A percentile compares a stretch with the other conserved stretches of the same genome.
Evolutionary conservation across 2,329 filamentous ascomycete genomes (phyloP).

Genomic region (Fusarium sp.): DNA sequence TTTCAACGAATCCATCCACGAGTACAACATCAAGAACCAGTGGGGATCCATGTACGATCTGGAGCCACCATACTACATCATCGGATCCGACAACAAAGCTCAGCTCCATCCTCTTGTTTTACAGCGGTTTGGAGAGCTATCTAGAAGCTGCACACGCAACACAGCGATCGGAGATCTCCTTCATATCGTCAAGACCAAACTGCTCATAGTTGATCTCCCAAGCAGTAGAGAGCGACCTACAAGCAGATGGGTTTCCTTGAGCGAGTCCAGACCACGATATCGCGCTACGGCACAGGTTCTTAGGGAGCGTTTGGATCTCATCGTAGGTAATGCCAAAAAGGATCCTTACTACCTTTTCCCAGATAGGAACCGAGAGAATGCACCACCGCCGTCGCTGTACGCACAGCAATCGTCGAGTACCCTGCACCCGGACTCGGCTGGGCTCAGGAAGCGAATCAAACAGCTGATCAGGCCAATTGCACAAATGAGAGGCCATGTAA

Average conservation of each 20-base stretch:
- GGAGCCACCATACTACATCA: constrained; percentile 11
- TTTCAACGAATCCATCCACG: background rate
- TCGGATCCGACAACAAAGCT: background rate
- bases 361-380: background rate
- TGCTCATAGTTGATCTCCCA: background rate
- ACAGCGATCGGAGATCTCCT: background rate
- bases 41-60: background rate
- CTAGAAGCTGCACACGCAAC: background rate
- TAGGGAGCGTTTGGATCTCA: background rate
- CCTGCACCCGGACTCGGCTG: constrained; percentile 2
- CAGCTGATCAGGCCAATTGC: background rate
- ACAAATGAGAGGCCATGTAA: constrained; percentile 12
- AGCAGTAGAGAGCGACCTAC: background rate
- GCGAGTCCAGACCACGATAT: background rate
- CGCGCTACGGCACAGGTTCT: background rate
- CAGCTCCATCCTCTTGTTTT: background rate
- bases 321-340: background rate
- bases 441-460: background rate
- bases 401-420: background rate
- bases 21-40: background rate
- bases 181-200: background rate
- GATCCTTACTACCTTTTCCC: background rate
- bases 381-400: background rate
- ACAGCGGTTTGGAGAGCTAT: background rate
- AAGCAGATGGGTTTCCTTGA: background rate